Conservation (phyloP, 306 rosid genomes). For the Cicer bijugum region DNA sequence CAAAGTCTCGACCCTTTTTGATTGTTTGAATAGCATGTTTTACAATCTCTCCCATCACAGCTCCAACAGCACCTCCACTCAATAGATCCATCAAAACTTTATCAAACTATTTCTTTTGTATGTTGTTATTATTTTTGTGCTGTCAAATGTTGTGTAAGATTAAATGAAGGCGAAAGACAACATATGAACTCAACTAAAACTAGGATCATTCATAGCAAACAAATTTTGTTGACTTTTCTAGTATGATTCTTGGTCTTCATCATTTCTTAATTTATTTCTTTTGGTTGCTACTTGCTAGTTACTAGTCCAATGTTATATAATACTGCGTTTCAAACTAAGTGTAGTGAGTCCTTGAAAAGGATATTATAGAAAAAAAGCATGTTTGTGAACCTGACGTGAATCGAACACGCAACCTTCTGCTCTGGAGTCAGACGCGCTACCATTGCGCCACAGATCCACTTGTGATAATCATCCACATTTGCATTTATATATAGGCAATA, state of each 20-base stretch:
- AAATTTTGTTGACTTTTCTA: background rate
- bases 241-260: background rate
- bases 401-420: constrained; percentile 85
- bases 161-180: background rate
- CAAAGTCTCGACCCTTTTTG: constrained; percentile 15
- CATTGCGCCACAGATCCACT: constrained; percentile 77
- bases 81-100: constrained; percentile 6
- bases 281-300: no score
- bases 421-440: constrained; percentile 90
- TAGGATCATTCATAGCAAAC: background rate
- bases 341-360: no score
- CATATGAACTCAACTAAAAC: background rate
- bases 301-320: no score
- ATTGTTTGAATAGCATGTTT: background rate
- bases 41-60: constrained; percentile 16
- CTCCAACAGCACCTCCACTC: constrained; percentile 36
- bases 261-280: no score
- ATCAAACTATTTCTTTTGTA: background rate
- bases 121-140: background rate
- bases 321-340: no score
- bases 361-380: no score
- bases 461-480: background rate
- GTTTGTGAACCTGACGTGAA: constrained; percentile 68
- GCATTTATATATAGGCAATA: fast-evolving
- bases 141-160: background rate